Conservation (phyloP, 1,139 yeast genomes). For the Tardiomyces digboiensis region DNA sequence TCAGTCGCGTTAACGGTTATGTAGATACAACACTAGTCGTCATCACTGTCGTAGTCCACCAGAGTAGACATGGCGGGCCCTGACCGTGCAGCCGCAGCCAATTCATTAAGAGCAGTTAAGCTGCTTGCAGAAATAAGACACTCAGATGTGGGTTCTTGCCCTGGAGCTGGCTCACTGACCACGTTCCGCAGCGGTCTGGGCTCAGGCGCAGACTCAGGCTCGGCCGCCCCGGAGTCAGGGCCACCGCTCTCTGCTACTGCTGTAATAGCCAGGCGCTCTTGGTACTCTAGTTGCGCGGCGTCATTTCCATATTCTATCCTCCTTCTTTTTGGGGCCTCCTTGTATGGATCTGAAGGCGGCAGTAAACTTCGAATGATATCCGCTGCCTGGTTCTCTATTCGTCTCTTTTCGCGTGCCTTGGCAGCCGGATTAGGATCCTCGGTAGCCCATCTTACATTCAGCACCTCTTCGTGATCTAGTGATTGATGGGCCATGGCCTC, state of each 20-base stretch:
- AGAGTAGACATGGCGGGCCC: neutral
- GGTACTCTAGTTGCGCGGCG: neutral
- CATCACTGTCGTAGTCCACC: neutral
- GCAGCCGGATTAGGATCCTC: slow-evolving; percentile 80
- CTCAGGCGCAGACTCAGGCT: neutral
- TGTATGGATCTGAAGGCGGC: neutral
- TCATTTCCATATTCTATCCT: neutral
- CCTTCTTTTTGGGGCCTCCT: neutral
- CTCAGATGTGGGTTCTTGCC: neutral
- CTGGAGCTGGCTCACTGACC: neutral
- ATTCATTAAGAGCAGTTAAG: neutral
- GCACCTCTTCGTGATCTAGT: slow-evolving; percentile 51
- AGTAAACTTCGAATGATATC: neutral
- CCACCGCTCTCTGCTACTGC: neutral
- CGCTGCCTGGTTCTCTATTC: neutral
- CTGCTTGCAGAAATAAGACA: neutral
- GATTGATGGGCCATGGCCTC: slow-evolving; percentile 88
- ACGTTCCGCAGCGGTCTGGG: neutral
- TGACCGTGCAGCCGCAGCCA: neutral
- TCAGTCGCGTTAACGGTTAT: neutral
- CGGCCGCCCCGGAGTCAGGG: no score
- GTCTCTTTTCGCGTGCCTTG: slow-evolving; percentile 21
- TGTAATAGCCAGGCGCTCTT: neutral
- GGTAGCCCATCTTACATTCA: slow-evolving; percentile 80
- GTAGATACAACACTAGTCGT: neutral